Conservation (phyloP, 768 basidiomycete species). For the Amanita rubescens region DNA sequence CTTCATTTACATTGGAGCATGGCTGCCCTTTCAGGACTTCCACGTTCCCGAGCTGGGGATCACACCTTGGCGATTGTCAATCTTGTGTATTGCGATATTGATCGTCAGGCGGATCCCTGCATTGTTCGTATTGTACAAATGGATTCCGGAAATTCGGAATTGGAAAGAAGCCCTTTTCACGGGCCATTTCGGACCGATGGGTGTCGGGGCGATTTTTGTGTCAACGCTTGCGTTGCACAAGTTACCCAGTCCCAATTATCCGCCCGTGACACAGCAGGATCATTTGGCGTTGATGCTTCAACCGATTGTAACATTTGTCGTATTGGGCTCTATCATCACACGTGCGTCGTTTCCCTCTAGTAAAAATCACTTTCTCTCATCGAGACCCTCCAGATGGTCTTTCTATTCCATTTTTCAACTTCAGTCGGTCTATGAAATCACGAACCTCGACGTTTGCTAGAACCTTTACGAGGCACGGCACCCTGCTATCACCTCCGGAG, state of each 20-base stretch:
- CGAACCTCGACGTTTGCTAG: conserved; percentile 6
- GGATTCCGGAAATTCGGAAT: conserved; percentile 79
- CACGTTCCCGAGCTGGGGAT: conserved; percentile 51
- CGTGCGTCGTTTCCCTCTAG: conserved; percentile 37
- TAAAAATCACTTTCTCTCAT: not conserved
- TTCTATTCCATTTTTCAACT: conserved; percentile 61
- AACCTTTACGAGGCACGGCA: not conserved
- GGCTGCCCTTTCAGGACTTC: conserved; percentile 64
- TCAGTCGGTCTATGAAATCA: conserved; percentile 29
- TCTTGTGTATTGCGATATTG: conserved; percentile 63
- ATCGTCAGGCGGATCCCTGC: conserved; percentile 74
- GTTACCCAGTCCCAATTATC: conserved; percentile 48
- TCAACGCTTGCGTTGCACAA: conserved; percentile 61
- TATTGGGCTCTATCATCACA: conserved; percentile 77
- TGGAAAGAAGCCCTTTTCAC: conserved; percentile 87
- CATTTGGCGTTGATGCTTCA: conserved; percentile 65
- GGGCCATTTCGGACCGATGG: conserved; percentile 94
- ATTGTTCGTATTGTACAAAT: conserved; percentile 68
- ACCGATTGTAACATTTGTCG: conserved; percentile 83
- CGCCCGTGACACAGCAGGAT: conserved; percentile 65
- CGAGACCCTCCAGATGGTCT: conserved; percentile 42
- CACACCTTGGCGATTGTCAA: conserved; percentile 60
- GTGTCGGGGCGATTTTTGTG: conserved; percentile 88
- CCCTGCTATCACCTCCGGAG: not conserved
- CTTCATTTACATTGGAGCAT: conserved; percentile 85